Evolutionary conservation across 2,329 filamentous ascomycete genomes (phyloP).

Genomic region (Stagonosporopsis cucurbitacearum): DNA sequence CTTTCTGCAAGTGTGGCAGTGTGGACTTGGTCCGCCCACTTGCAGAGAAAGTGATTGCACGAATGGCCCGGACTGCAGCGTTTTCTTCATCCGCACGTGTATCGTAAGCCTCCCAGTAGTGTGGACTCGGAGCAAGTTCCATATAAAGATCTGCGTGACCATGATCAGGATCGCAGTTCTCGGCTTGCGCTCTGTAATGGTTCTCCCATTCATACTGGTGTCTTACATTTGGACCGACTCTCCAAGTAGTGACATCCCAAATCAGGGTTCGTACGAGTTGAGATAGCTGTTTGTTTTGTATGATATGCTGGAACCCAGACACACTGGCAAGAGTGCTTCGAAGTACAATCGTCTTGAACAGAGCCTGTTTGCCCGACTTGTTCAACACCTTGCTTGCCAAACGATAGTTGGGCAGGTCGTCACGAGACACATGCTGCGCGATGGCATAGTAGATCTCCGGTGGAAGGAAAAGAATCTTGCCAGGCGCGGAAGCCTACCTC

Average conservation of each 20-base stretch:
- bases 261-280: conserved; percentile 16
- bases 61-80: background rate
- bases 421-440: conserved; percentile 11
- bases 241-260: conserved; percentile 21
- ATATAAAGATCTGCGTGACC: background rate
- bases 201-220: conserved; percentile 18
- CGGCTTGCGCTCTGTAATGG: conserved; percentile 2
- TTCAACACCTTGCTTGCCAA: conserved; percentile 14
- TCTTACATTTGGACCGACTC: conserved; percentile 4
- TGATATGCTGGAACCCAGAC: conserved; percentile 12
- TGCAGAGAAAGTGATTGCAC: background rate
- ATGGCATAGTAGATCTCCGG: conserved; percentile 21
- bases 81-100: conserved; percentile 14
- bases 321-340: conserved; percentile 16
- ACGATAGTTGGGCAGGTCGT: conserved; percentile 21
- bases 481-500: background rate
- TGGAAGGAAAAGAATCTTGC: conserved; percentile 16
- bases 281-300: conserved; percentile 7
- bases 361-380: conserved; percentile 9
- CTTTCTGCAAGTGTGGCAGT: background rate
- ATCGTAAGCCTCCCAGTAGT: conserved; percentile 18
- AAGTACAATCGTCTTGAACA: conserved; percentile 21
- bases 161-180: background rate
- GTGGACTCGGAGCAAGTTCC: conserved; percentile 3
- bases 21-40: background rate